Base-by-base conservation (phyloP, 2,329 filamentous ascomycete genomes). In the Helicocarpus griseus region DNA sequence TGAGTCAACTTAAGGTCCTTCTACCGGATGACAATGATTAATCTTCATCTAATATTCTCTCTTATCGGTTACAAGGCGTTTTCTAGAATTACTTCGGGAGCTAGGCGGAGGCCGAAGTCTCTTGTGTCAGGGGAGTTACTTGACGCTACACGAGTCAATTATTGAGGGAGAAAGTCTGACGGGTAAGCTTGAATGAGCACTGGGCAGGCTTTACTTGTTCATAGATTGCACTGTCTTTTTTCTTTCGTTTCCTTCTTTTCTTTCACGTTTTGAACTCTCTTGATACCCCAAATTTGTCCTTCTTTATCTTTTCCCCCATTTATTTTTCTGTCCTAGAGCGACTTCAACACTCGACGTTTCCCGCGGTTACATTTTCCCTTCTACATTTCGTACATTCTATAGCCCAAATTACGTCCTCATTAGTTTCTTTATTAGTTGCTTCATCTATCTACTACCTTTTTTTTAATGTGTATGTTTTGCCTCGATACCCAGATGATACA, bases 1-100 rank as follows among this genome's bases (percentile, higher is more conserved):
- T 72, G 36, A 62, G 68, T 46, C 69, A 69, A 51, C 56, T 72
- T 48, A 71, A 68, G 36, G 68, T 71, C 22, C 39, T 50, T 14
- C 28, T 50, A 9, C 39, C 48, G 8, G 38, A 43, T 13, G 40
- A 50, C 21, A 17, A 45, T 13, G 45, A 47, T 24, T 47, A 47
- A 35, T 24, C 8, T 21, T 9, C 19, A 22, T 36, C 4, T 22
- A 13, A 21, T 47, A 17, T 47, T 26, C 13, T 17, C 24, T 13
- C 8, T 13, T 36, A 21, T 19, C 45, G 31, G 22, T 21, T 26
- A 17, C 31, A n/a, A 24, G 31, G 29, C 29, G 19, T 36, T n/a
- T 5, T 36, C 6, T 19, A 4, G 31, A 36, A 36, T 45, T 21
- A 14, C 5, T 31, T 24, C 4, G 26, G 8, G 19, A 11, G 6